Evolutionary conservation across 495 filamentous ascomycete species (phyloP).

Genomic region (Penicillium pulvis): DNA sequence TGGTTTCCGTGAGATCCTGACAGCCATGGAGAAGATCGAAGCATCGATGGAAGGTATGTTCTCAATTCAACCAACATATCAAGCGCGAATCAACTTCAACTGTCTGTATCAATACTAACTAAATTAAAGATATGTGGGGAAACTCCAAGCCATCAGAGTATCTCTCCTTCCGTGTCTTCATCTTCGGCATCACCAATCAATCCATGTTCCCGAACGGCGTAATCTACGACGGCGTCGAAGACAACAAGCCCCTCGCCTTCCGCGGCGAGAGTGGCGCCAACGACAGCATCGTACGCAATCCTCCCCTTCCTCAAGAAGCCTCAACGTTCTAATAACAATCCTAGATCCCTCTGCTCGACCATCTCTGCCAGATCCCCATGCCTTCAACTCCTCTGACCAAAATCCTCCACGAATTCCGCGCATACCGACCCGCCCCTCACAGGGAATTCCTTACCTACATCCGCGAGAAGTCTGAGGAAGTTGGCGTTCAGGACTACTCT

Average conservation of each 20-base stretch:
- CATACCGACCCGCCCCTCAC: slow-evolving; percentile 83
- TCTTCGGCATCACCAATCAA: slow-evolving; percentile 88
- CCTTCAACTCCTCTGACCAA: slow-evolving; percentile 80
- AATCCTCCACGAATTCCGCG: slow-evolving; percentile 82
- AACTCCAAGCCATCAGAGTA: slow-evolving; percentile 78
- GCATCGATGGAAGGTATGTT: slow-evolving; percentile 71
- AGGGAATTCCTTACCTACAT: slow-evolving; percentile 79
- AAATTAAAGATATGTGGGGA: slow-evolving; percentile 73
- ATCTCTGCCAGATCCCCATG: slow-evolving; percentile 77
- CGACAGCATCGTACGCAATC: slow-evolving; percentile 66
- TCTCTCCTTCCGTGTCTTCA: slow-evolving; percentile 86
- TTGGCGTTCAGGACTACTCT: slow-evolving; percentile 64
- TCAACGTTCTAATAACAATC: slow-evolving; percentile 25
- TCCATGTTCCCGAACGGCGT: slow-evolving; percentile 92
- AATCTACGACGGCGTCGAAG: slow-evolving; percentile 78
- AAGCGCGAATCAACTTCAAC: slow-evolving; percentile 2
- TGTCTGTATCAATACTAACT: not conserved
- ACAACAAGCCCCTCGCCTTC: slow-evolving; percentile 68
- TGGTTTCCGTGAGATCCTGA: slow-evolving; percentile 61
- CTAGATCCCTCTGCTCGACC: slow-evolving; percentile 80
- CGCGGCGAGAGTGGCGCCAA: slow-evolving; percentile 89
- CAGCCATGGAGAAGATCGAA: slow-evolving; percentile 71
- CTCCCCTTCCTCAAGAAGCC: not conserved
- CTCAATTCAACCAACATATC: not conserved
- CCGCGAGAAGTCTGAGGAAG: slow-evolving; percentile 50